Conservation (phyloP, 768 basidiomycete species). For the Pleurotus pulmonarius region DNA sequence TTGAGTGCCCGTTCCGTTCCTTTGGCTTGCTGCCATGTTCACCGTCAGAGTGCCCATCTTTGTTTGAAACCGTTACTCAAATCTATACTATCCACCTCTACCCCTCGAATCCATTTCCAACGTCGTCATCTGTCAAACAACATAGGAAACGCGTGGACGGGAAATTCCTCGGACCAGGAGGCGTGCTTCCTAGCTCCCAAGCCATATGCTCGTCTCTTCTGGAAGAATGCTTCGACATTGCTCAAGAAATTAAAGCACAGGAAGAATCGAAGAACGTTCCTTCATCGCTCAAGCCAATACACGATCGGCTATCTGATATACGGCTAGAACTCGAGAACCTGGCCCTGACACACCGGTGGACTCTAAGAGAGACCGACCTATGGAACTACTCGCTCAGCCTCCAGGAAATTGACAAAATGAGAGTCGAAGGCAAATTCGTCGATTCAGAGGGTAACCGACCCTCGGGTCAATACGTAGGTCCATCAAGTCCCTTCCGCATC, state of each 20-base stretch:
- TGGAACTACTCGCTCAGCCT: slow-evolving; percentile 92
- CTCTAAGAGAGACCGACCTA: slow-evolving; percentile 87
- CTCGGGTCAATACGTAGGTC: slow-evolving; percentile 87
- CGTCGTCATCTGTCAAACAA: neutral
- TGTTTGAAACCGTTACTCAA: slow-evolving; percentile 9
- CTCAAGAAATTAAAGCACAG: slow-evolving; percentile 91
- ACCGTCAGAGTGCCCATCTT: slow-evolving; percentile 16
- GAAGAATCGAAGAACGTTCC: slow-evolving; percentile 89
- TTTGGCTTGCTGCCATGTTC: slow-evolving; percentile 28
- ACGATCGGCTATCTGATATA: slow-evolving; percentile 86
- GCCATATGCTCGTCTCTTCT: slow-evolving; percentile 88
- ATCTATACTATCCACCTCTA: slow-evolving; percentile 7
- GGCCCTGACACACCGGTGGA: slow-evolving; percentile 96
- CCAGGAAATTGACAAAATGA: slow-evolving; percentile 96
- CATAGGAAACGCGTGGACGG: slow-evolving; percentile 88
- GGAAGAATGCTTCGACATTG: slow-evolving; percentile 95
- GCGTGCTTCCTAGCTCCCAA: slow-evolving; percentile 87
- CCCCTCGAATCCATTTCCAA: too few species aligned
- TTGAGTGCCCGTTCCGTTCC: slow-evolving; percentile 55
- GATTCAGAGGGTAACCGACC: slow-evolving; percentile 91
- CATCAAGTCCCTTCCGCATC: neutral
- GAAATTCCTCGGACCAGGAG: slow-evolving; percentile 90
- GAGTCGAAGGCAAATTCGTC: slow-evolving; percentile 95
- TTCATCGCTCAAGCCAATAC: slow-evolving; percentile 83
- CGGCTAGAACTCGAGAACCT: slow-evolving; percentile 86